Evolutionary conservation across 208 protist genomes (phyloP), one percentile per base, ranked within the genome.

Genomic region (Acanthamoeba healyi): DNA sequence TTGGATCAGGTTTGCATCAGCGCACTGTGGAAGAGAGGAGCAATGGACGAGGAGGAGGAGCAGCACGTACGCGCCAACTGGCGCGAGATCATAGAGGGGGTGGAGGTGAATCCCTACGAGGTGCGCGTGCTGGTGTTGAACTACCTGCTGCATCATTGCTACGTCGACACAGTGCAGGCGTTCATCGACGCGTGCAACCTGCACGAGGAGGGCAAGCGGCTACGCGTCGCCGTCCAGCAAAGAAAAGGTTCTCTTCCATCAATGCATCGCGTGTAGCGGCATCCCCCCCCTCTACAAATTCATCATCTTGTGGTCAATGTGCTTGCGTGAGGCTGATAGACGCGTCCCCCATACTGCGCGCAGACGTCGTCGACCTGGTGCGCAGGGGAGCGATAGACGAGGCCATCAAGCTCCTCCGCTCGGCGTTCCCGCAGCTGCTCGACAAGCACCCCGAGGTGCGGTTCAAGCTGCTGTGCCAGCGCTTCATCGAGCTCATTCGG

Each of bases 81-180:
- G n/a, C n/a, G n/a, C n/a, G n/a, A n/a, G n/a, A n/a, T n/a, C n/a
- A 65, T 65, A 1, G 77, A 86, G 36, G 82, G 17, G 15, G 82
- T 90, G 0, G 82, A 90, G 34, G 54, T 90, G 26, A 61, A 90
- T 22, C 54, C 54, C 24, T 49, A 90, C 29, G 82, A 90, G 3
- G 54, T 90, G 51, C 82, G 82, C 14, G 46, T 70, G 54, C 24
- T 90, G 32, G 56, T 90, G 15, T 29, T 90, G 32, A 90, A 90
- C 51, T 90, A 90, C 58, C 19, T 90, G n/a, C 51, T 90, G 54
- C 82, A 90, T 22, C 44, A 90, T 54, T 90, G 82, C 82, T 90
- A 90, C 82, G 82, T 70, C 0, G 82, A 90, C 51, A 90, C 82
- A 1, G 82, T 54, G 26, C 46, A 90, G 32, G 82, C 82, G 2